Conservation (phyloP, 225 moss, liverwort and hornwort species). For the Pseudoscleropodium purum region DNA sequence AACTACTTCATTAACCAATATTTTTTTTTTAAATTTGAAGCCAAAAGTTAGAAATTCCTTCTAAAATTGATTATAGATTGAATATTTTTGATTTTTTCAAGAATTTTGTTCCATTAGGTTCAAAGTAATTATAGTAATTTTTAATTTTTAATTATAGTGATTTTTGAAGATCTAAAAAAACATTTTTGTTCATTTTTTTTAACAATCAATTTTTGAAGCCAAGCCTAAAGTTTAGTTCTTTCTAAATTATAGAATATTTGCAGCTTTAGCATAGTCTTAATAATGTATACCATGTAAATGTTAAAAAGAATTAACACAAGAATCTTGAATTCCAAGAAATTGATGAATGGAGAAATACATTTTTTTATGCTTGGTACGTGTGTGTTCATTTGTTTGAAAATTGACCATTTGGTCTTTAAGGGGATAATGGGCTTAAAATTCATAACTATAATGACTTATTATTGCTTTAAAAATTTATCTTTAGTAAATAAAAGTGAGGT, state of each 20-base stretch:
- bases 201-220: rapidly evolving
- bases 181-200: no score
- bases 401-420: no score
- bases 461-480: neutral
- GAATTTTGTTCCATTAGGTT: neutral
- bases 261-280: no score
- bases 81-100: neutral
- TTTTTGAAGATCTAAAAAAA: no score
- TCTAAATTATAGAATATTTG: neutral
- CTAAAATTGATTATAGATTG: neutral
- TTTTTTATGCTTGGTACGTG: neutral
- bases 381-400: neutral
- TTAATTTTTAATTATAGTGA: no score
- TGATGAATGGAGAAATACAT: neutral
- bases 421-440: neutral
- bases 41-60: neutral
- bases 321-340: neutral
- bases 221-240: rapidly evolving
- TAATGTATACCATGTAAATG: no score
- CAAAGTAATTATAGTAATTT: no score
- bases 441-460: neutral
- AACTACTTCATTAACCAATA: neutral
- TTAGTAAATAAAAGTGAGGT: neutral
- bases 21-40: neutral
- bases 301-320: neutral